Evolutionary conservation across 2,329 filamentous ascomycete species (phyloP).

Genomic region (Malbranchea cinnamomea): DNA sequence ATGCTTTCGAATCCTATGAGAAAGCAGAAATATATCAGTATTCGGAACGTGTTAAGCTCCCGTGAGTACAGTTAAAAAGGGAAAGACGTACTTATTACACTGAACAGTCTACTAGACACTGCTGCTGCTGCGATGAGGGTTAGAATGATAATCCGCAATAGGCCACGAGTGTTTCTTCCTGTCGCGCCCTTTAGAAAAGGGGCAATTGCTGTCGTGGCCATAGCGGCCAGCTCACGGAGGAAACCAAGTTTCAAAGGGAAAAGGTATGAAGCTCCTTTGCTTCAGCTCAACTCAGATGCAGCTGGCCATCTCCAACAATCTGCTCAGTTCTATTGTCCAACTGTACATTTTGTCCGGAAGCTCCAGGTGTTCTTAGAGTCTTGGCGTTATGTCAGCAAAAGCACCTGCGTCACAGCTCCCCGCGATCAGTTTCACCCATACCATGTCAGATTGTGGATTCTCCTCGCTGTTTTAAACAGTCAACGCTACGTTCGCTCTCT

Average conservation of each 20-base stretch:
- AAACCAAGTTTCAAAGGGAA: constrained; percentile 17
- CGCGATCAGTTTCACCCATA: no score
- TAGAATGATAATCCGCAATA: constrained; percentile 82
- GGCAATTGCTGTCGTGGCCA: constrained; percentile 28
- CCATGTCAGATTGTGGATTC: no score
- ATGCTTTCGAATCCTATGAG: constrained; percentile 83
- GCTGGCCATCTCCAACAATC: no score
- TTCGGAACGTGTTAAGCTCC: constrained; percentile 6
- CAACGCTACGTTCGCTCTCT: no score
- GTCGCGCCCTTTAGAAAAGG: constrained; percentile 62
- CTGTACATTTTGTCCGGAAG: no score
- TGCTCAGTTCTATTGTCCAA: no score
- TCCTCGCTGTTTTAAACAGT: no score
- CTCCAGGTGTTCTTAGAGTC: no score
- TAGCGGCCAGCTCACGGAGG: constrained; percentile 13
- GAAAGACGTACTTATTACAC: constrained; percentile 68
- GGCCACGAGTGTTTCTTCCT: constrained; percentile 64
- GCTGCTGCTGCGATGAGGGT: constrained; percentile 80
- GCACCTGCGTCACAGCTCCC: no score
- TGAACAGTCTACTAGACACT: constrained; percentile 88
- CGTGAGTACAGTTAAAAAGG: constrained; percentile 1
- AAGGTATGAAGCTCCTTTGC: constrained; percentile 13
- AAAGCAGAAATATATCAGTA: constrained; percentile 7
- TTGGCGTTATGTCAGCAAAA: no score
- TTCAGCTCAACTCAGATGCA: no score